These are phyloP conservation scores for Lecanicillium sp. DNA, from an alignment of 2,329 filamentous ascomycete species.

Conservation along the genomic window DNA sequence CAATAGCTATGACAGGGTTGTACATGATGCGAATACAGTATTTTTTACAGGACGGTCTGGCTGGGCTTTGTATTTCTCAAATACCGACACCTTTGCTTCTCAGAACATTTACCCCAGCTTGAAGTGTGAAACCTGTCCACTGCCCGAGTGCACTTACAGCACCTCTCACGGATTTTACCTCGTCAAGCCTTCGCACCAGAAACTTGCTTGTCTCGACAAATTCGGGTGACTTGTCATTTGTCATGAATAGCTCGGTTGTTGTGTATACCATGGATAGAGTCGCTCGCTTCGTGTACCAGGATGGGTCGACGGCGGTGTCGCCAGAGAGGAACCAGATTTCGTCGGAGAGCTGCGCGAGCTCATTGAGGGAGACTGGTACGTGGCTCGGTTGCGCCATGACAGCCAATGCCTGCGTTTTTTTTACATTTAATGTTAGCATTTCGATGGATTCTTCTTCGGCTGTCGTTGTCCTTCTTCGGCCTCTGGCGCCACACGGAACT, in stretches of 20 bases:
- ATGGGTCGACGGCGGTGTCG: constrained; percentile 72
- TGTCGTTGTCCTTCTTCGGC: no score
- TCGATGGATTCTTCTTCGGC: not conserved
- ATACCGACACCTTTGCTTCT: constrained; percentile 84
- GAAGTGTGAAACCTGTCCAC: constrained; percentile 78
- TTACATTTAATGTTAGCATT: not conserved
- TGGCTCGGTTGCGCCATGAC: constrained; percentile 83
- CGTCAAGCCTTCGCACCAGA: constrained; percentile 66
- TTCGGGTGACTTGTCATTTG: constrained; percentile 69
- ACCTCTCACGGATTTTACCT: constrained; percentile 57
- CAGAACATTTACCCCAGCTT: constrained; percentile 71
- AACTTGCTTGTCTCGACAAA: constrained; percentile 76
- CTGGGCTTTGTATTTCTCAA: no score
- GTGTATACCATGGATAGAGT: constrained; percentile 56
- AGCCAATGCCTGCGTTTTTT: constrained; percentile 63
- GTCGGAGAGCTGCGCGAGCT: constrained; percentile 77
- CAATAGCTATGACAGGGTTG: not conserved
- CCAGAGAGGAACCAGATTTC: constrained; percentile 88
- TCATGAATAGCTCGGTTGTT: constrained; percentile 87
- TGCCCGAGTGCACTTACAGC: constrained; percentile 59
- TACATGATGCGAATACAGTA: no score
- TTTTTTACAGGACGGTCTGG: no score
- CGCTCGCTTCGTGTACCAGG: constrained; percentile 72
- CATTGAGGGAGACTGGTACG: constrained; percentile 66
- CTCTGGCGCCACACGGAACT: no score